Base-by-base conservation (phyloP, 2,329 filamentous ascomycete species). In the Calonectria crousiana region DNA sequence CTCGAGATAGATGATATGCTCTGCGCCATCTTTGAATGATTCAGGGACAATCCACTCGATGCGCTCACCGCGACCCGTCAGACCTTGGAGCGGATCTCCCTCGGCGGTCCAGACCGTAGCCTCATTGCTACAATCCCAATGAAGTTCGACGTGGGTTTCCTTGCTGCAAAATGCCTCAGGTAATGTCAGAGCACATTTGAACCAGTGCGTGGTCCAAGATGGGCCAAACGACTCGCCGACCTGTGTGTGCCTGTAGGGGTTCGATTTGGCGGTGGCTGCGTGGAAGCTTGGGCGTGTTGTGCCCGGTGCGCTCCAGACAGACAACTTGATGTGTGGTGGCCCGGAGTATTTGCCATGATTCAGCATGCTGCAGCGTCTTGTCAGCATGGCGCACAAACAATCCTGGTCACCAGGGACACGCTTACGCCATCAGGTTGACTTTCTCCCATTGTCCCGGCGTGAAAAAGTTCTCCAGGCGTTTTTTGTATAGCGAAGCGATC, bases 121-220 rank as follows among this genome's bases (percentile, higher is more conserved):
- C 86, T 99, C 97, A 79, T 95, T 98, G 86, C 95, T 94, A 49
- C 94, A 93, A 85, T 99, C 96, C 96, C 97, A 99, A 81, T 98
- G 95, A 72, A 98, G 92, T 85, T 98, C 96, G 20, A 98, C 60
- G 26, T 69, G 66, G 6, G 36, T 34, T 11, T 60, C 52, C 18
- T 60, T 68, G 38, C 23, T 20, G 66, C 66, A 36, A 13, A 68
- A 36, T 18, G 41, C 60, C 16, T 65, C 60, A 4, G 60, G 60
- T 18, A 65, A 49, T 9, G 60, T 49, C 4, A 65, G 60, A 4
- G 41, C 18, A 38, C 60, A 65, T 49, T 47, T 32, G 38, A 65
- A 65, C 60, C 38, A 65, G 30, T 49, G 60, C 3, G 41, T 65
- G 20, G 60, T 65, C 60, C 60, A 65, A 4, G 60, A 65, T 23